Evolutionary conservation across 768 basidiomycete genomes (phyloP).

Genomic region (Leccinum aurantiacum): DNA sequence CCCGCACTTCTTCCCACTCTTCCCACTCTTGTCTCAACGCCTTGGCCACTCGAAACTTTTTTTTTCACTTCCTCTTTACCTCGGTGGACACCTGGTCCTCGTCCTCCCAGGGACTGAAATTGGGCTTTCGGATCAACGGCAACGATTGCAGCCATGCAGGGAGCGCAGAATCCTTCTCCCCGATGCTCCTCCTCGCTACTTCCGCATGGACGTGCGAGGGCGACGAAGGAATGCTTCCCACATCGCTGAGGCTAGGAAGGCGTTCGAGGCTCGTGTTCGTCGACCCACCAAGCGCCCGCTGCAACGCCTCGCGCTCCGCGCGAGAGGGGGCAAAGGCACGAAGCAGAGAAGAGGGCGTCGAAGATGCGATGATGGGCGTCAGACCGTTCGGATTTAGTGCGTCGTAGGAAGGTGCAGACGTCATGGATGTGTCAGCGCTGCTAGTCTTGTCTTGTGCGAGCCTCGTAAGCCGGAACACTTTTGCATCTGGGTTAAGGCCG

Average conservation of each 20-base stretch:
- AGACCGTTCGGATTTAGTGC: conserved; percentile 64
- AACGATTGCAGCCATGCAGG: conserved; percentile 72
- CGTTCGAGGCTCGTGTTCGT: conserved; percentile 75
- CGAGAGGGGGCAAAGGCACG: conserved; percentile 89
- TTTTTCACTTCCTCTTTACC: conserved; percentile 19
- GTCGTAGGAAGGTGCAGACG: conserved; percentile 40
- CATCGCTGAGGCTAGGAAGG: conserved; percentile 75
- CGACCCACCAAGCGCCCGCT: conserved; percentile 74
- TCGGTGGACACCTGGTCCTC: conserved; percentile 44
- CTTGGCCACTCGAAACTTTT: not conserved
- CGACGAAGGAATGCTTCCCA: conserved; percentile 70
- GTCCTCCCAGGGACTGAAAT: conserved; percentile 84
- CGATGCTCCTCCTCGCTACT: conserved; percentile 18
- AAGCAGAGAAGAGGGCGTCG: conserved; percentile 51
- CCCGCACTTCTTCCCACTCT: not conserved
- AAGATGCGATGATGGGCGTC: conserved; percentile 36
- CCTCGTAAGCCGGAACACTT: conserved; percentile 66
- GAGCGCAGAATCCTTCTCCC: conserved; percentile 36
- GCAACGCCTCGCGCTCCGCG: conserved; percentile 81
- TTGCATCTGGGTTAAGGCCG: conserved; percentile 83
- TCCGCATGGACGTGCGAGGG: conserved; percentile 53
- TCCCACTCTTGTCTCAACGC: not conserved
- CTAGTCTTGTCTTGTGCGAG: conserved; percentile 15
- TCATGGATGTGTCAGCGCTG: conserved; percentile 12
- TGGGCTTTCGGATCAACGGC: conserved; percentile 63